These are phyloP conservation scores for Hortaea werneckii DNA, from an alignment of 2,329 filamentous ascomycete genomes.

Conservation along the genomic window DNA sequence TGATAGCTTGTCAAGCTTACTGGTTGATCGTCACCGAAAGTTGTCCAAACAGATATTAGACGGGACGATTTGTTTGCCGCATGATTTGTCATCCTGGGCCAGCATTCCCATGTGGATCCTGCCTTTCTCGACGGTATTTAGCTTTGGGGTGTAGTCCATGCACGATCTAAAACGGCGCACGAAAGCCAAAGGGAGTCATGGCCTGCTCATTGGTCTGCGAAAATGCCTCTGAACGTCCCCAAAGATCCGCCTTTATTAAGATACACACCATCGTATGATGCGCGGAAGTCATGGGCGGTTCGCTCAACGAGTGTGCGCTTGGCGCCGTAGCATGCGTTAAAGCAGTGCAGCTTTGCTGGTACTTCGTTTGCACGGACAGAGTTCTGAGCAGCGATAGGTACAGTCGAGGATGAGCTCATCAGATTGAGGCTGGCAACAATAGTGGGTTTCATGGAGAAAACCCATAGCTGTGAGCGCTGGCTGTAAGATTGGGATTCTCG, in stretches of 20 bases:
- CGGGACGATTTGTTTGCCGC: not conserved
- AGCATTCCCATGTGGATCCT: not conserved
- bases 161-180: not conserved
- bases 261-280: not conserved
- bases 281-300: not conserved
- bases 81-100: not conserved
- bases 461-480: too few relatives aligned
- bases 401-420: too few relatives aligned
- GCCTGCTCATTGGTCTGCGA: not conserved
- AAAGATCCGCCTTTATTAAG: not conserved
- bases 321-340: not conserved
- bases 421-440: too few relatives aligned
- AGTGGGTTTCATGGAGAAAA: too few relatives aligned
- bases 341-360: not conserved
- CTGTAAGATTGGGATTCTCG: too few relatives aligned
- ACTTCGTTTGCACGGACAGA: too few relatives aligned
- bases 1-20: not conserved
- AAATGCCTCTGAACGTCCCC: not conserved
- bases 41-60: not conserved
- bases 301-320: not conserved
- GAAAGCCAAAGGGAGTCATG: not conserved
- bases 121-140: not conserved
- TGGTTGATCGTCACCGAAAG: not conserved
- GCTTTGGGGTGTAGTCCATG: not conserved
- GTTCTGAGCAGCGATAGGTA: too few relatives aligned